Conservation (phyloP, 192 early-diverging fungal species). For the Linderina pennispora region DNA sequence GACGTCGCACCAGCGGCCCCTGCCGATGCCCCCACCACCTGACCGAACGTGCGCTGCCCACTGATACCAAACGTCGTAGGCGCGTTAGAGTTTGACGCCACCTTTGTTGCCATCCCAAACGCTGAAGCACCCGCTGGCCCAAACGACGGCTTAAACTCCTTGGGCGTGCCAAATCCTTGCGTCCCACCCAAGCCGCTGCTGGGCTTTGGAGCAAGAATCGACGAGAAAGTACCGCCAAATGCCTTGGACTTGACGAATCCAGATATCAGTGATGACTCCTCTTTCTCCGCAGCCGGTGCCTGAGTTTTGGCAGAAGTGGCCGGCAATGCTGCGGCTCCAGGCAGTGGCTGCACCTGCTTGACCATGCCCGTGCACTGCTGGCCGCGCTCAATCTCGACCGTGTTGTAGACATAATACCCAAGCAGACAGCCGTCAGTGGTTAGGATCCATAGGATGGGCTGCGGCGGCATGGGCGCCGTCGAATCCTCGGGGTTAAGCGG, state of each 20-base stretch:
- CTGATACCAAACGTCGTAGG: slow-evolving; percentile 7
- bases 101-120: slow-evolving; percentile 17
- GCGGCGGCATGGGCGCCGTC: slow-evolving; percentile 46
- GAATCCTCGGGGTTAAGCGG: slow-evolving; percentile 50
- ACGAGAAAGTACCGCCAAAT: too few relatives aligned
- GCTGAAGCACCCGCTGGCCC: slow-evolving; percentile 1
- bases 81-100: slow-evolving; percentile 15
- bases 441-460: slow-evolving; percentile 67
- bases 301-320: not conserved
- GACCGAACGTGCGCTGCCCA: slow-evolving; percentile 28
- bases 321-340: not conserved
- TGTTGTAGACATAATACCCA: slow-evolving; percentile 63
- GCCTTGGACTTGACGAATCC: too few relatives aligned
- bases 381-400: slow-evolving; percentile 39
- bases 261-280: not conserved
- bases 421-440: slow-evolving; percentile 58
- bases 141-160: slow-evolving; percentile 5
- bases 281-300: too few relatives aligned
- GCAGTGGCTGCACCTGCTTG: slow-evolving; percentile 8
- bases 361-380: slow-evolving; percentile 42
- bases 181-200: too few relatives aligned
- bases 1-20: not conserved
- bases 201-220: too few relatives aligned
- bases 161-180: slow-evolving; percentile 4
- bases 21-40: slow-evolving; percentile 13